Evolutionary conservation across 2,329 filamentous ascomycete genomes (phyloP).

Genomic region (Parastagonospora avenae): DNA sequence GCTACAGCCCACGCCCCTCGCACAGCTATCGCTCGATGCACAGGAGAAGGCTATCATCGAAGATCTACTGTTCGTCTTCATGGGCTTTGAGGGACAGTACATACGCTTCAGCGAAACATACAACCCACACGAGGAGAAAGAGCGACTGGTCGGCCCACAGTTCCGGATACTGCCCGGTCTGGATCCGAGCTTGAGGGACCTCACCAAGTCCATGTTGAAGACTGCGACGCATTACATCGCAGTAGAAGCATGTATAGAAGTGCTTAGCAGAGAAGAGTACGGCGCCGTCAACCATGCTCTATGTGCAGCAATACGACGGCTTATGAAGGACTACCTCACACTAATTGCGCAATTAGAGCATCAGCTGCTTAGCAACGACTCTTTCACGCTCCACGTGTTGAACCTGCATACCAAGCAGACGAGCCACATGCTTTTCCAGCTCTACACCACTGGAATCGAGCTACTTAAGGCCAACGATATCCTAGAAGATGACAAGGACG

Average conservation of each 20-base stretch:
- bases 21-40: slow-evolving; percentile 73
- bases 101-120: slow-evolving; percentile 85
- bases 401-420: slow-evolving; percentile 91
- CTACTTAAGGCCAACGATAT: slow-evolving; percentile 86
- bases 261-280: slow-evolving; percentile 90
- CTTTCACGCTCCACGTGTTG: slow-evolving; percentile 90
- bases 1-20: slow-evolving; percentile 70
- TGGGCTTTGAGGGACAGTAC: slow-evolving; percentile 99
- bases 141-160: slow-evolving; percentile 79
- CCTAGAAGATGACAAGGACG: slow-evolving; percentile 73
- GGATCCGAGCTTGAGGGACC: slow-evolving; percentile 87
- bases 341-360: slow-evolving; percentile 93
- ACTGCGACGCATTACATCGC: slow-evolving; percentile 94
- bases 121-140: slow-evolving; percentile 82
- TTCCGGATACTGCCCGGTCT: slow-evolving; percentile 82
- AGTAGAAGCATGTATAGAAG: slow-evolving; percentile 89
- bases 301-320: slow-evolving; percentile 90
- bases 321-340: slow-evolving; percentile 91
- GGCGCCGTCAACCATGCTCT: slow-evolving; percentile 94
- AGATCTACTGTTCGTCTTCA: slow-evolving; percentile 91
- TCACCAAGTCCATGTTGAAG: slow-evolving; percentile 86
- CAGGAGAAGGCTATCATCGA: slow-evolving; percentile 90
- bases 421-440: slow-evolving; percentile 85
- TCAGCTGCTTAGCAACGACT: slow-evolving; percentile 84
- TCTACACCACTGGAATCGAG: slow-evolving; percentile 79